These are phyloP conservation scores for Lepidium sativum DNA, from an alignment of 345 rosid genomes.

Conservation along the genomic window DNA sequence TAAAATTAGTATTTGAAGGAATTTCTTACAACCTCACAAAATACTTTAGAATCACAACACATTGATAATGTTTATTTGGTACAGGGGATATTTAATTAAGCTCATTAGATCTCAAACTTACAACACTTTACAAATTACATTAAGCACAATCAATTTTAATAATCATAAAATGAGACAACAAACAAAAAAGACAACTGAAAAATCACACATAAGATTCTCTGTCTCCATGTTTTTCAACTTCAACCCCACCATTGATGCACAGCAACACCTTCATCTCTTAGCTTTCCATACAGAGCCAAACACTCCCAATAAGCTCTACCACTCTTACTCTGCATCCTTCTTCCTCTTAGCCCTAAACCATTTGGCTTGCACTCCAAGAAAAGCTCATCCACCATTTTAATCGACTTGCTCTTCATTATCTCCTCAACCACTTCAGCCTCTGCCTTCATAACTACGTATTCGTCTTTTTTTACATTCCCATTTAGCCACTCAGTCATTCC, in stretches of 20 bases:
- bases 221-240: constrained; percentile 17
- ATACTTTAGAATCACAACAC: too few species aligned
- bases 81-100: background rate
- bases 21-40: too few species aligned
- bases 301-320: constrained; percentile 76
- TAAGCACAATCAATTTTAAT: background rate
- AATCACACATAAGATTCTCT: background rate
- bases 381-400: constrained; percentile 64
- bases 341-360: constrained; percentile 27
- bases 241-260: constrained; percentile 89
- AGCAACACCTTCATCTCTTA: constrained; percentile 73
- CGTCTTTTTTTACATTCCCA: constrained; percentile 54
- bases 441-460: constrained; percentile 80
- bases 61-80: too few species aligned
- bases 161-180: background rate
- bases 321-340: constrained; percentile 25
- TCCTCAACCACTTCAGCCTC: constrained; percentile 72
- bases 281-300: constrained; percentile 66
- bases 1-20: too few species aligned
- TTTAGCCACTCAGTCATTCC: constrained; percentile 65
- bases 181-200: background rate
- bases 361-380: constrained; percentile 78
- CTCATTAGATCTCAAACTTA: constrained; percentile 5
- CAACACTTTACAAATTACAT: constrained; percentile 17
- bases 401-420: constrained; percentile 50